Evolutionary conservation across 2,329 filamentous ascomycete species (phyloP).

Genomic region (Aspergillus vadensis): DNA sequence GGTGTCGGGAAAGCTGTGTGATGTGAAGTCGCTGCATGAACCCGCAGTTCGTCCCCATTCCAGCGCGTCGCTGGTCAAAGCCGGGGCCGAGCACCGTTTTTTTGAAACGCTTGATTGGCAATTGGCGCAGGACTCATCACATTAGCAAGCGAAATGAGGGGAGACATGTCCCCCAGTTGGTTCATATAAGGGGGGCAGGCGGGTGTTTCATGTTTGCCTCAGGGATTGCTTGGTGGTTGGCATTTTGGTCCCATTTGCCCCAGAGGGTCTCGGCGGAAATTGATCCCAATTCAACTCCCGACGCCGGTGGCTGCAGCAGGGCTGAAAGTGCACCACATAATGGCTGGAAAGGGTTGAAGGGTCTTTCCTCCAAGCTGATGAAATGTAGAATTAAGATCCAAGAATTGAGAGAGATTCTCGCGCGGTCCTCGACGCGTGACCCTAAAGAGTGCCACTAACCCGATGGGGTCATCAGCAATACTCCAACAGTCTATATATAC

Average conservation of each 20-base stretch:
- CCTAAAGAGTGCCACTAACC: too few species aligned
- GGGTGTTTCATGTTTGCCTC: constrained; percentile 5
- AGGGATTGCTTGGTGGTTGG: neutral
- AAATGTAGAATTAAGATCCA: too few species aligned
- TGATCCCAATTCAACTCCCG: too few species aligned
- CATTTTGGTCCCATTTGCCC: too few species aligned
- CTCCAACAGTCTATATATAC: neutral
- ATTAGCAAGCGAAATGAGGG: constrained; percentile 6
- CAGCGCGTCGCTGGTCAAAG: neutral
- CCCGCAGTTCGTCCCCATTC: constrained; percentile 5
- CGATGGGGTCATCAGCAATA: too few species aligned
- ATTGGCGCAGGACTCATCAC: neutral
- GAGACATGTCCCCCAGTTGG: too few species aligned
- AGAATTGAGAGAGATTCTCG: too few species aligned
- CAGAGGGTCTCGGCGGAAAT: neutral
- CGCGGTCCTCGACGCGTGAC: too few species aligned
- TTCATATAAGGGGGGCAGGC: neutral
- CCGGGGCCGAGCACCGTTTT: neutral
- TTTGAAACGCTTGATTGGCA: constrained; percentile 1
- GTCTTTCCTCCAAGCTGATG: too few species aligned
- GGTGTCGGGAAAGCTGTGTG: neutral
- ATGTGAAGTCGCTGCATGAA: constrained; percentile 7
- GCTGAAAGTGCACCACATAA: too few species aligned
- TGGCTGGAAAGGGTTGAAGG: too few species aligned
- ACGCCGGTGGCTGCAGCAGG: too few species aligned